Conservation (phyloP, 2,329 filamentous ascomycete genomes). For the Botryotinia calthae region DNA sequence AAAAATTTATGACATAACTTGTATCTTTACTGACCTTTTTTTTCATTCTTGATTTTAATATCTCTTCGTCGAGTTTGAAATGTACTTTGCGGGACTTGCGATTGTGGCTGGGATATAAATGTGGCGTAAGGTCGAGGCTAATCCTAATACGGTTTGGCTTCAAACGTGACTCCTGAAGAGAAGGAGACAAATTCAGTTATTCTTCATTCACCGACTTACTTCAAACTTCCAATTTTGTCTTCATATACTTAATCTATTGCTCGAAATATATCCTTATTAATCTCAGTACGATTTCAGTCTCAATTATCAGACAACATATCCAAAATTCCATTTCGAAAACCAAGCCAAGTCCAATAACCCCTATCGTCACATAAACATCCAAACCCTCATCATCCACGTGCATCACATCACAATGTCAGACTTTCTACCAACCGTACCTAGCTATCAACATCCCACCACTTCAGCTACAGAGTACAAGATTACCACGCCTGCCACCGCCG, state of each 20-base stretch:
- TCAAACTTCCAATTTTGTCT: background rate
- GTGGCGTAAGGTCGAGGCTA: background rate
- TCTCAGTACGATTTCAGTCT: background rate
- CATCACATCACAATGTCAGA: constrained; percentile 7
- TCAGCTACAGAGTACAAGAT: background rate
- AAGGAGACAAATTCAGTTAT: background rate
- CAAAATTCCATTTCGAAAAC: background rate
- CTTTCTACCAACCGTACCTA: constrained; percentile 1
- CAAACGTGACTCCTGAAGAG: background rate
- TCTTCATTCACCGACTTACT: background rate
- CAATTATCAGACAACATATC: background rate
- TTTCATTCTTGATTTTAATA: background rate
- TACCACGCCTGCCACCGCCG: background rate
- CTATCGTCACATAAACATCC: background rate
- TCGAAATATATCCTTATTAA: too few relatives aligned
- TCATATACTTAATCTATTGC: background rate
- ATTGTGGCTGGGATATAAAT: background rate
- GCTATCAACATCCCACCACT: background rate
- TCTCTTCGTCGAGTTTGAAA: background rate
- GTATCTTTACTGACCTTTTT: background rate
- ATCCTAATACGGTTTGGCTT: background rate
- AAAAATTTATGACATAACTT: background rate
- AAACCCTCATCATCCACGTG: background rate
- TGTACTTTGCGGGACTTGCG: background rate
- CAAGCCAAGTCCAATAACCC: background rate